Evolutionary conservation across 208 protist genomes (phyloP), one percentile per base, ranked within the genome.

Genomic region (Leishmania amazonensis): DNA sequence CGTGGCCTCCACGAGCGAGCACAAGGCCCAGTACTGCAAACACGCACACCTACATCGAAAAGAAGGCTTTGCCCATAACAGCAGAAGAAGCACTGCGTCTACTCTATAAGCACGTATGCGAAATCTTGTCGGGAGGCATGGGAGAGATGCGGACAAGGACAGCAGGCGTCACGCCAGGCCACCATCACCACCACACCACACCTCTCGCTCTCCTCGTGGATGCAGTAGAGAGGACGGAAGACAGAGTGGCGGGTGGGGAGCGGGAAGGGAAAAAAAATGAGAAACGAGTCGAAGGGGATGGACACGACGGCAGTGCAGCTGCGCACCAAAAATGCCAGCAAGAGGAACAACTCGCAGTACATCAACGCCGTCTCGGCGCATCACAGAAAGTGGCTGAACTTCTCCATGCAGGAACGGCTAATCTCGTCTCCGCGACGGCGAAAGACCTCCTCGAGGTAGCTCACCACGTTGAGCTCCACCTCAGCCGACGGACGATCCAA

Each of bases 391-490:
- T 78, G 49, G 58, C 35, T 54, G 76, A 92, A 90, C 45, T 91
- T 83, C 73, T 85, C 79, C 67, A 94, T 85, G 81, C 84, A 96
- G 28, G 80, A 42, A 40, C 86, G 85, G n/a, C 70, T 68, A 42
- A 97, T 89, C 62, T 86, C 92, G 11, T 80, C 86, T 0, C 90
- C 91, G 47, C 92, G 89, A 24, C 51, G 78, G 19, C 73, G 73
- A 80, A 97, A 96, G 2, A 97, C 45, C 3, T 92, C 85, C 40
- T 88, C 85, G 83, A 97, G 91, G 84, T 94, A 97, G 24, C 73
- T 76, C 77, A 85, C 81, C 83, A 96, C 92, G 57, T 95, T 91
- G 21, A 77, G 80, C 86, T 97, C 92, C 75, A 93, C 94, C 58
- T 93, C 90, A 7, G 87, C 85, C 17, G 93, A 90, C 21, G 94